Base-by-base conservation (phyloP, 805 yeast species). In the Clavispora phyllophila region DNA sequence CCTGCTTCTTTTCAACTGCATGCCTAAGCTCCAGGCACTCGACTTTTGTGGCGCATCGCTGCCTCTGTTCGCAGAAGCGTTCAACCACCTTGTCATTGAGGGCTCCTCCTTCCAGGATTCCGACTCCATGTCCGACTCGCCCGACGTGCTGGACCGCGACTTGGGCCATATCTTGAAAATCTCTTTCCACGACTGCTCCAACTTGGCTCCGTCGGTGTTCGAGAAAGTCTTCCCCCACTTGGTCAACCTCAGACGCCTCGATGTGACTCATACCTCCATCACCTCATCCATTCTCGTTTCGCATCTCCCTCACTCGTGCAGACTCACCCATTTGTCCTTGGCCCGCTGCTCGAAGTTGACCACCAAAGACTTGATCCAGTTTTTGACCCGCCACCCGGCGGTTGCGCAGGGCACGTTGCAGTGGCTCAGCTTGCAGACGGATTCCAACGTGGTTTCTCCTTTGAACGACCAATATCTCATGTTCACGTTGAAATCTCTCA, bases 11-110 rank as follows among this genome's bases (percentile, higher is more conserved):
- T 80, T 84, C 58, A 78, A 79, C 49, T 51, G 66, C 17, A 62
- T 79, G 54, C 75, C 75, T 4, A 65, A 72, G 42, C 66, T 90
- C 39, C 77, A 82, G 60, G 78, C 87, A 1, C 63, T 89, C 10
- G 97, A 89, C 62, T 87, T 89, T 49, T 89, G 96, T 62, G 97
- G 96, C 7, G 86, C 95, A 29, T 78, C 87, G 5, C 84, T 86
- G 36, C 70, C 68, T 28, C 65, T 57, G 24, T 87, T 88, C 57
- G 78, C 80, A 10, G 53, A 68, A 12, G 82, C 85, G 19, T 82
- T 87, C 53, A 66, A 72, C 14, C 55, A 65, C 15, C 60, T 78
- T 18, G 53, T 40, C n/a, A 58, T 71, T 34, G 43, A 37, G 2
- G 36, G 41, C 10, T 39, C 41, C 13, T 17, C 31, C 7, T 24